Conservation (phyloP, 192 early-diverging fungal species). For the Coemansia sp. region DNA sequence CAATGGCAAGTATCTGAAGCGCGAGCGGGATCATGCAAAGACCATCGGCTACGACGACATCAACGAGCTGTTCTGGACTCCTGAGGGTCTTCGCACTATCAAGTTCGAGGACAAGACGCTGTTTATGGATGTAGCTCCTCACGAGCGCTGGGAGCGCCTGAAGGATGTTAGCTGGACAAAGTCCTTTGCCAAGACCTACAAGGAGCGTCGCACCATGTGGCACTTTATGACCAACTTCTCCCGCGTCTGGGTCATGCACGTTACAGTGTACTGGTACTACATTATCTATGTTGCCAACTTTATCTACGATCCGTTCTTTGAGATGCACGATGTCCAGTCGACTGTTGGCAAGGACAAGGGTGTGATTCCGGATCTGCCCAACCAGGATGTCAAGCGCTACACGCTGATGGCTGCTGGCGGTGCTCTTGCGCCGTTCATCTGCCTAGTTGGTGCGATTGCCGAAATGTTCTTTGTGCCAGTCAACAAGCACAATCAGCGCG, state of each 20-base stretch:
- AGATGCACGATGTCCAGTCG: slow-evolving; percentile 50
- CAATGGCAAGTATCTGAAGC: slow-evolving; percentile 69
- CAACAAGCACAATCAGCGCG: slow-evolving; percentile 60
- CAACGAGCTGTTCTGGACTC: slow-evolving; percentile 82
- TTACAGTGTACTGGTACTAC: slow-evolving; percentile 78
- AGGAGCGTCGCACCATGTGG: slow-evolving; percentile 80
- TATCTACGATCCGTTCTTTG: slow-evolving; percentile 61
- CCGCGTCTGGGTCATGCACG: slow-evolving; percentile 83
- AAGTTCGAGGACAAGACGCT: slow-evolving; percentile 59
- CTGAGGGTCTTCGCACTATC: slow-evolving; percentile 63
- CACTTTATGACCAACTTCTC: slow-evolving; percentile 83
- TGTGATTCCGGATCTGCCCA: slow-evolving; percentile 28
- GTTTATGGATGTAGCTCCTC: slow-evolving; percentile 62
- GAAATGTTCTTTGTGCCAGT: slow-evolving; percentile 72
- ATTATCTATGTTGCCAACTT: slow-evolving; percentile 70
- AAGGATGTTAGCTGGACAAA: slow-evolving; percentile 68
- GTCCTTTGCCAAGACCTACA: slow-evolving; percentile 78
- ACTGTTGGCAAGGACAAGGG: slow-evolving; percentile 47
- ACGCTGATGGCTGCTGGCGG: slow-evolving; percentile 72
- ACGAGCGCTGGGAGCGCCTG: slow-evolving; percentile 64
- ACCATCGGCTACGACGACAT: slow-evolving; percentile 83
- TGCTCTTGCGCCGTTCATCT: slow-evolving; percentile 67
- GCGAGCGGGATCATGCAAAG: slow-evolving; percentile 72
- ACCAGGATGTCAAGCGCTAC: slow-evolving; percentile 56
- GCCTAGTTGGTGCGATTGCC: slow-evolving; percentile 63